Conservation (phyloP, 306 rosid genomes). For the Mimosa bimucronata region DNA sequence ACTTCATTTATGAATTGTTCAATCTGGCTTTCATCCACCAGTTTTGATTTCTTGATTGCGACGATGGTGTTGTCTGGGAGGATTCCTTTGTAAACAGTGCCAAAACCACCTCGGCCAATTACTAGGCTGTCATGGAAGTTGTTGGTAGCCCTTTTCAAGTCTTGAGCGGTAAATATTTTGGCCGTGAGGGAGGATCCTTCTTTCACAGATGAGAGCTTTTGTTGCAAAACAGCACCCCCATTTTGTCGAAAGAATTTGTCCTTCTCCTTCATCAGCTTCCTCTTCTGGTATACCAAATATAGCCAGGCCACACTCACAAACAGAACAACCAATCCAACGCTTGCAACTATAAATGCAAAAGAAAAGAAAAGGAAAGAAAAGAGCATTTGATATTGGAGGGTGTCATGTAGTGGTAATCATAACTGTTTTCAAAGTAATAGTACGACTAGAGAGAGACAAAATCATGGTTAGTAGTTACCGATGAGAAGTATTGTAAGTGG, state of each 20-base stretch:
- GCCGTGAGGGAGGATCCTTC: slow-evolving; percentile 2
- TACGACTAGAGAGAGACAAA: background rate
- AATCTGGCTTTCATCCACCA: slow-evolving; percentile 4
- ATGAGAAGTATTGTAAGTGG: background rate
- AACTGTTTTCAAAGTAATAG: too few relatives aligned
- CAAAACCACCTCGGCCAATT: slow-evolving; percentile 23
- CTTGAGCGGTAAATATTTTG: slow-evolving; percentile 8
- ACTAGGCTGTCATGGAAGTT: slow-evolving; percentile 4
- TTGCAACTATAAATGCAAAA: slow-evolving; percentile 1
- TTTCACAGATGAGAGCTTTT: slow-evolving; percentile 16
- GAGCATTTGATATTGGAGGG: background rate
- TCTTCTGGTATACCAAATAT: slow-evolving; percentile 33
- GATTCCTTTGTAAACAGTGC: slow-evolving; percentile 22
- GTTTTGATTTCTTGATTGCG: slow-evolving; percentile 26
- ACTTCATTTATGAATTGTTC: slow-evolving; percentile 25
- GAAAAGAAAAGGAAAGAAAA: too few relatives aligned
- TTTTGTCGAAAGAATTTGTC: slow-evolving; percentile 39
- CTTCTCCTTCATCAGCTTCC: slow-evolving; percentile 35
- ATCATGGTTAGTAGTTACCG: background rate
- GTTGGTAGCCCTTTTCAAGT: slow-evolving; percentile 12
- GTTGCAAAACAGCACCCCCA: slow-evolving; percentile 41
- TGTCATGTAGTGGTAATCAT: too few relatives aligned
- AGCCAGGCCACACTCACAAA: slow-evolving; percentile 17
- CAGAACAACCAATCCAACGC: background rate
- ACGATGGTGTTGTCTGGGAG: background rate